phyloP scores from a whole-genome alignment of 208 protist genomes.

The Phytomonas sp. region DNA sequence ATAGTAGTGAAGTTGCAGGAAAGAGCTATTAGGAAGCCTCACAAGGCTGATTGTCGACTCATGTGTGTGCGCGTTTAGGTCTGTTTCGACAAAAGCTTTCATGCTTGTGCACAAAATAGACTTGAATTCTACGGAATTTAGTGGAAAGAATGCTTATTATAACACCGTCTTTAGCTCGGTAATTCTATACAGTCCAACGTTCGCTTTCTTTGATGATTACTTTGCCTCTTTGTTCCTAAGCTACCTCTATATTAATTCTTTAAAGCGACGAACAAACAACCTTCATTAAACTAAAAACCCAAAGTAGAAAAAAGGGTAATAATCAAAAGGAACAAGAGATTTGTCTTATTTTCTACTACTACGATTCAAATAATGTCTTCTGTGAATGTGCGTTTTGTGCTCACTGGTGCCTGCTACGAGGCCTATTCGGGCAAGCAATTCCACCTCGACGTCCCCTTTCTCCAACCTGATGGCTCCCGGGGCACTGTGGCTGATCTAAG shows the following conservation, averaged over 20 bases:
- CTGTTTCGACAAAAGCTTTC: not conserved
- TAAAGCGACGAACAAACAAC: too few species aligned
- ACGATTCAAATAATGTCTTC: slow-evolving; percentile 13
- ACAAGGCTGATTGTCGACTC: not conserved
- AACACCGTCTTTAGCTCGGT: not conserved
- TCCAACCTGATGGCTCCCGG: slow-evolving; percentile 22
- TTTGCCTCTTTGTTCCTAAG: not conserved
- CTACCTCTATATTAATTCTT: not conserved
- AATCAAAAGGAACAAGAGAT: too few species aligned
- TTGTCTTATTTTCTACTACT: not conserved
- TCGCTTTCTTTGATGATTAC: not conserved
- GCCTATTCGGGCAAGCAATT: slow-evolving; percentile 60
- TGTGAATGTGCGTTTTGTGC: slow-evolving; percentile 52
- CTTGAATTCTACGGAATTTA: not conserved
- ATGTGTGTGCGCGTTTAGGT: not conserved
- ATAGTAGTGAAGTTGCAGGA: not conserved
- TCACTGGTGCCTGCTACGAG: slow-evolving; percentile 53
- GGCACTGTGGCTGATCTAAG: slow-evolving; percentile 44
- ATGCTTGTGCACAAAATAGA: not conserved
- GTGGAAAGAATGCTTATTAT: not conserved
- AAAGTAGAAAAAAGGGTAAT: too few species aligned
- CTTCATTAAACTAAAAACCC: too few species aligned
- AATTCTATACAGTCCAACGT: not conserved
- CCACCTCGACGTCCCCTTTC: slow-evolving; percentile 35
- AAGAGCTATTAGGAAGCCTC: not conserved